Base-by-base conservation (phyloP, 495 filamentous ascomycete species). In the Hypoxylon crocopeplum region DNA sequence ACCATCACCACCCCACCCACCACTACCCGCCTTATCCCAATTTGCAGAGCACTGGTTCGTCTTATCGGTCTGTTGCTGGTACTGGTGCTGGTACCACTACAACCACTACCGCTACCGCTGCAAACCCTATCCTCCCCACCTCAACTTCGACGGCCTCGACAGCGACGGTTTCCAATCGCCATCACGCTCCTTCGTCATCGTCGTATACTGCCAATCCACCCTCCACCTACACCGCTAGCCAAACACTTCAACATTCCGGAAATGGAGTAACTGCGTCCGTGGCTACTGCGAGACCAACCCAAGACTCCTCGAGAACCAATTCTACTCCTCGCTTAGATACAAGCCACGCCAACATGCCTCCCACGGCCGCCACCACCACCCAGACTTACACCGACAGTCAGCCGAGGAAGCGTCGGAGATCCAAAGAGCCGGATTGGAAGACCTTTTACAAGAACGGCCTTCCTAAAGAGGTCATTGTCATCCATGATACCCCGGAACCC, bases 391-490 rank as follows among this genome's bases (percentile, higher is more conserved):
- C 42, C 39, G 62, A 65, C 37, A 36, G 60, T 38, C 67, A 75
- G 34, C 57, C 71, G 41, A 78, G 82, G 39, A 85, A 87, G 56
- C 77, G 79, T 58, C 80, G 81, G 42, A 78, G 82, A 40, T 81
- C 82, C n/a, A 78, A 84, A 59, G 80, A 82, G 56, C 88, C 90
- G 53, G 86, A 98, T 77, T 98, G 93, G 93, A 75, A 83, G 25
- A 83, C 86, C 55, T 98, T 96, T 69, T 98, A 96, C 73, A 90
- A 89, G 70, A 95, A 97, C 74, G 93, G 93, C 15, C 73, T 93
- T 12, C 93, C 93, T 11, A 89, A 93, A 69, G 93, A 97, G 74
- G 84, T 98, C 70, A 97, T 98, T 69, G 87, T 97, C 56, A 98
- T 98, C 70, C 90, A 96, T 65, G 93, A 97, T 75, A 86, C 89